Evolutionary conservation across 202 grass and related monocot species (phyloP).

Genomic region (Zoysia matrella): DNA sequence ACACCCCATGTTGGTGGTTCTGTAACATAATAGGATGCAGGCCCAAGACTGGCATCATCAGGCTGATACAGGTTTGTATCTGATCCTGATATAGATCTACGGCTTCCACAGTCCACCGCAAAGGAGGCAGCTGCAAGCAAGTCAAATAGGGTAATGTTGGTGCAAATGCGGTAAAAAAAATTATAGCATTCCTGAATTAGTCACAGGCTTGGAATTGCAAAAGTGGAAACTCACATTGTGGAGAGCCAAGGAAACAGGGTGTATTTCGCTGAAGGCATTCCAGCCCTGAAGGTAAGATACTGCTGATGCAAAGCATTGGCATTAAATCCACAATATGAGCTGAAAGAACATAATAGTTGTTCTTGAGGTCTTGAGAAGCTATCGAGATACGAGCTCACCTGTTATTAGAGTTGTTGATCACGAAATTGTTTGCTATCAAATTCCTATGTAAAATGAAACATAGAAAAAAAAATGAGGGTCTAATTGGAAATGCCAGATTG

Average conservation of each 20-base stretch:
- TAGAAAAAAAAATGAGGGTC: constrained; percentile 10
- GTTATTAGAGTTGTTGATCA: constrained; percentile 55
- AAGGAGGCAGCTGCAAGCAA: constrained; percentile 16
- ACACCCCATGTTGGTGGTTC: constrained; percentile 61
- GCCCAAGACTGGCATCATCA: constrained; percentile 44
- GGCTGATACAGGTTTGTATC: constrained; percentile 59
- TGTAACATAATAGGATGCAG: constrained; percentile 75
- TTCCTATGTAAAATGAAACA: constrained; percentile 57
- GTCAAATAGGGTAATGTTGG: background rate
- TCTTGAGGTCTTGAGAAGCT: constrained; percentile 3
- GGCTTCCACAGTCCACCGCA: constrained; percentile 70
- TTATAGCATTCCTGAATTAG: constrained; percentile 26
- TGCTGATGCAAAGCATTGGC: constrained; percentile 43
- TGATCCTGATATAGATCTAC: constrained; percentile 44
- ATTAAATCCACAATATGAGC: constrained; percentile 27
- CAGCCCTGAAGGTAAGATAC: constrained; percentile 61
- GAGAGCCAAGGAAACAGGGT: constrained; percentile 34
- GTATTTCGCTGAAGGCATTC: constrained; percentile 75
- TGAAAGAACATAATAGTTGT: background rate
- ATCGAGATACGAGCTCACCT: constrained; percentile 49
- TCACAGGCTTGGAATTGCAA: background rate
- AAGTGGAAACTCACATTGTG: constrained; percentile 48
- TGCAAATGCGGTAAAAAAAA: background rate
- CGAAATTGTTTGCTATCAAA: constrained; percentile 87
- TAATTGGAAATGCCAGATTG: background rate